These are phyloP conservation scores for Globisporangium ultimum DNA, from an alignment of 352 stramenopile species.

Conservation along the genomic window DNA sequence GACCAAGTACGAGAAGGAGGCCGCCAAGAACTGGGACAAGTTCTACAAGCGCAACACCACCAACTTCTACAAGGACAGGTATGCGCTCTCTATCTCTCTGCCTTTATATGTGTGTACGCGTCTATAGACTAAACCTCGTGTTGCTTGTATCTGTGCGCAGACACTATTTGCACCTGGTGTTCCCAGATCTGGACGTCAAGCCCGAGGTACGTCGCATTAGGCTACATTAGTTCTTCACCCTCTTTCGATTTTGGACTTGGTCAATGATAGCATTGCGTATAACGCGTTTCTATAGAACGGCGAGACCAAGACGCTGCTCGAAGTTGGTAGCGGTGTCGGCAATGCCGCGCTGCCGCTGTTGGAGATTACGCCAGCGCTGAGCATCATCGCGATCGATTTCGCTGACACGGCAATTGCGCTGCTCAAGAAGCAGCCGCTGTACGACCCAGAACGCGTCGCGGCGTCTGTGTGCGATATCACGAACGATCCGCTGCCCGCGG, in stretches of 20 bases:
- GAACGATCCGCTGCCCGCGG: slow-evolving; percentile 57
- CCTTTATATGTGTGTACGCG: background rate
- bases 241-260: too few species aligned
- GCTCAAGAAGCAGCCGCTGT: slow-evolving; percentile 88
- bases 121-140: background rate
- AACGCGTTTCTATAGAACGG: slow-evolving; percentile 9
- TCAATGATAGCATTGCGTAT: too few species aligned
- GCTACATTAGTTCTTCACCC: too few species aligned
- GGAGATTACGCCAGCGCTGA: slow-evolving; percentile 85
- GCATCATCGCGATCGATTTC: slow-evolving; percentile 93
- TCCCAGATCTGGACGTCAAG: slow-evolving; percentile 76
- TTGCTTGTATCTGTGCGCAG: slow-evolving; percentile 10
- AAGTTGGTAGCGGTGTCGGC: slow-evolving; percentile 95
- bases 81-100: slow-evolving; percentile 29
- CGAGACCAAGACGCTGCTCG: slow-evolving; percentile 74
- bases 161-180: slow-evolving; percentile 93
- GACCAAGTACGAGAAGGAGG: slow-evolving; percentile 84
- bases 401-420: slow-evolving; percentile 88
- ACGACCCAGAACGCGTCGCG: slow-evolving; percentile 58
- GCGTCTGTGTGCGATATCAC: slow-evolving; percentile 86
- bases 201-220: slow-evolving; percentile 27
- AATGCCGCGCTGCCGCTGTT: slow-evolving; percentile 94
- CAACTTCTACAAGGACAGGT: slow-evolving; percentile 95
- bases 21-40: slow-evolving; percentile 90
- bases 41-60: slow-evolving; percentile 93